These are phyloP conservation scores for Globisporangium echinulatum DNA, from an alignment of 352 stramenopile species.

Conservation along the genomic window DNA sequence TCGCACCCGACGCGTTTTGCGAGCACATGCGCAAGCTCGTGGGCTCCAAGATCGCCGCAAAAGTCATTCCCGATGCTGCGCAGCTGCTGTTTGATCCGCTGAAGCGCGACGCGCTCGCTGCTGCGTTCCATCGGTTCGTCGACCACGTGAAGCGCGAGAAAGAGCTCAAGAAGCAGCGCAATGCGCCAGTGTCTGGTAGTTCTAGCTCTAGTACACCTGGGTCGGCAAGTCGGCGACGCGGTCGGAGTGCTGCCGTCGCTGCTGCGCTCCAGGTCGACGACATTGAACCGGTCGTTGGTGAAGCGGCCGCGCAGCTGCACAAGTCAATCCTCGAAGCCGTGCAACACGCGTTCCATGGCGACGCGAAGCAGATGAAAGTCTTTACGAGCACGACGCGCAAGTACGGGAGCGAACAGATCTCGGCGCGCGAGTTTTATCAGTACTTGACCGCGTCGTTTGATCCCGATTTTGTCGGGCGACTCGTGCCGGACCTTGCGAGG, in stretches of 20 bases:
- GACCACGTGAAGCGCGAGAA: constrained; percentile 70
- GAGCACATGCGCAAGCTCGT: constrained; percentile 54
- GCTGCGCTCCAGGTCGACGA: constrained; percentile 62
- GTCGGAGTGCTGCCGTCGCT: constrained; percentile 8
- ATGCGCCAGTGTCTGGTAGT: neutral
- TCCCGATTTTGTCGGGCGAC: constrained; percentile 78
- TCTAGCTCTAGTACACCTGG: too few relatives aligned
- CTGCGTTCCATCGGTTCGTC: constrained; percentile 59
- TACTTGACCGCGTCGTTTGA: constrained; percentile 88
- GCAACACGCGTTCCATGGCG: constrained; percentile 58
- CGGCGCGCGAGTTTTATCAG: constrained; percentile 84
- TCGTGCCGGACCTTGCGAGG: constrained; percentile 80
- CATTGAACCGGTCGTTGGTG: constrained; percentile 76
- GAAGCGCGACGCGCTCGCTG: constrained; percentile 46
- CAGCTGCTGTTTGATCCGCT: constrained; percentile 52
- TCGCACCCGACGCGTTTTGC: constrained; percentile 71
- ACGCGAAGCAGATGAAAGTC: constrained; percentile 81
- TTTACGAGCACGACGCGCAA: constrained; percentile 83
- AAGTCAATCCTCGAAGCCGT: constrained; percentile 81
- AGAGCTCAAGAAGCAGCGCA: constrained; percentile 57
- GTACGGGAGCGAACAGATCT: constrained; percentile 81
- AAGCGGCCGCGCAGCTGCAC: constrained; percentile 75
- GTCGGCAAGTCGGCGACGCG: too few relatives aligned
- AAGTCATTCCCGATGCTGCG: constrained; percentile 69
- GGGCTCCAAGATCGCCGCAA: constrained; percentile 63